phyloP scores from a whole-genome alignment of 164 flowering plant species.

The Protea cynaroides region DNA sequence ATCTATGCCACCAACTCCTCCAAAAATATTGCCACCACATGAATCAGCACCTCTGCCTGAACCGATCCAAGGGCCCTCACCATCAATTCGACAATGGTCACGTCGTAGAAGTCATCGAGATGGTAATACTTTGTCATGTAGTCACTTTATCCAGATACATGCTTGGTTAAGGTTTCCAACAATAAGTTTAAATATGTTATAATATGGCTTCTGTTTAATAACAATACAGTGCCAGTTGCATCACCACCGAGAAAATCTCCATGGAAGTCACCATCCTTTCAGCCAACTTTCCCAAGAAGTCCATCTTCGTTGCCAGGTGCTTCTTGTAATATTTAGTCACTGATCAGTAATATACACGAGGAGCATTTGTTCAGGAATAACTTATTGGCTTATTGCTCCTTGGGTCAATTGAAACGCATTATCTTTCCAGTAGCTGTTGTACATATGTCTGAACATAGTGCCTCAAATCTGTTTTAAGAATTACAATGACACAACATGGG shows the following conservation, averaged over 20 bases:
- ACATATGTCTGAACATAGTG: too few relatives aligned
- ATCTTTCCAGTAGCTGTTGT: neutral
- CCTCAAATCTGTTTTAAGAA: neutral
- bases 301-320: conserved; percentile 29
- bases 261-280: conserved; percentile 17
- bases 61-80: conserved; percentile 2
- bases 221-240: conserved; percentile 22
- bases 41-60: neutral
- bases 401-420: neutral
- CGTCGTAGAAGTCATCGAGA: conserved; percentile 9
- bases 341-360: neutral
- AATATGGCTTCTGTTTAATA: neutral
- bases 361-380: neutral
- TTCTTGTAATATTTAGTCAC: neutral
- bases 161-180: neutral
- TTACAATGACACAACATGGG: neutral
- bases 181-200: neutral
- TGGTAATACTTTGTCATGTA: conserved; percentile 7
- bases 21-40: conserved; percentile 1
- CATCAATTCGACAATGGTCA: neutral
- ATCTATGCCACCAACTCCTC: conserved; percentile 18
- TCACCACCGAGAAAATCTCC: conserved; percentile 17
- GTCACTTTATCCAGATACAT: conserved; percentile 27
- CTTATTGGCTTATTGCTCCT: neutral
- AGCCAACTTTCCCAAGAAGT: conserved; percentile 18